Base-by-base conservation (phyloP, 2,329 filamentous ascomycete species). In the Sporothrix curviconia region DNA sequence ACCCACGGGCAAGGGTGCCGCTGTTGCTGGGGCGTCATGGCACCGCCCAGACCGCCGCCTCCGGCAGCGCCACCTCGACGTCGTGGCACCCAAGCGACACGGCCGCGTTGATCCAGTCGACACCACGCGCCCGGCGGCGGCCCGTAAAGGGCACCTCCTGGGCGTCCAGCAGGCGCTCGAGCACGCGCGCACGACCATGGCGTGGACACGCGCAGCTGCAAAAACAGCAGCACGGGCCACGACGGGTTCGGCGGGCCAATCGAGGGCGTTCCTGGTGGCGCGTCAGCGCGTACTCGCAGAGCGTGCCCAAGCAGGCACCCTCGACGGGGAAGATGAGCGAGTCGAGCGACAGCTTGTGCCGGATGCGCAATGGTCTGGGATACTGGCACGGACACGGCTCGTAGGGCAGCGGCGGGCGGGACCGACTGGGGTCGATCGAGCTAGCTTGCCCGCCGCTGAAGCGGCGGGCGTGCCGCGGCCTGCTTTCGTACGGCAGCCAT, bases 241-340 rank as follows among this genome's bases (percentile, higher is more conserved):
- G 74, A 73, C 6, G 80, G 73, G 61, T 83, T 76, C 3, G n/a
- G n/a, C n/a, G 81, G 81, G 0, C 78, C 77, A 46, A 82, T 80
- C 7, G 78, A 78, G 1, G 75, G 75, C n/a, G n/a, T 62, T 85
- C 82, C 64, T 84, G 81, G 55, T 79, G 76, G 59, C 81, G 74
- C 58, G 81, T 78, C 36, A 83, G 70, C 1, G 83, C 78, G 64
- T 87, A 88, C 22, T 76, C 76, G 69, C 85, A 86, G 7, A 88
- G 70, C 60, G 85, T 76, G 0, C 82, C 81, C 11, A 88, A 88
- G 74, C 1, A 77, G 75, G n/a, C n/a, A n/a, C n/a, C n/a, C 56
- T 78, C 73, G 7, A 86, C 79, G 0, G 83, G 83, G 71, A 88
- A 87, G 57, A 86, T 82, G 61, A 83, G 80, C 66, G 84, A 84